A percentile compares a stretch with the other conserved stretches of the same genome.
Evolutionary conservation across 495 filamentous ascomycete species (phyloP).

Genomic region (Aspergillus hancockii): DNA sequence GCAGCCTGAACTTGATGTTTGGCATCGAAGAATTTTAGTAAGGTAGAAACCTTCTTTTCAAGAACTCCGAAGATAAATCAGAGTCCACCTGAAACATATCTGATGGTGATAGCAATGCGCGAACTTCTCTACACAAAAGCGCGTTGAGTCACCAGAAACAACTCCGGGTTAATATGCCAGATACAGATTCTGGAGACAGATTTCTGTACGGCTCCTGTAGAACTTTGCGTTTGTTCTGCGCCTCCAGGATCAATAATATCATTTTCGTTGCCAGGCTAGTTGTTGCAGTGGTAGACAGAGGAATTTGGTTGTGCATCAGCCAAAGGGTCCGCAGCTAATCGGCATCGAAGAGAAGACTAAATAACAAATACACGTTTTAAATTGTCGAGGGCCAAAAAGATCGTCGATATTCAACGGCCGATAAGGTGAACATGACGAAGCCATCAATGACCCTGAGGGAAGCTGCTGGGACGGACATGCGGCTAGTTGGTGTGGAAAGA

Average conservation of each 20-base stretch:
- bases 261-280: conserved; percentile 40
- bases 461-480: conserved; percentile 7
- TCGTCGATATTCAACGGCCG: conserved; percentile 45
- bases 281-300: conserved; percentile 37
- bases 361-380: conserved; percentile 50
- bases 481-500: neutral
- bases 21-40: neutral
- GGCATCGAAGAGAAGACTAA: conserved; percentile 51
- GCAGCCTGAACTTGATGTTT: neutral
- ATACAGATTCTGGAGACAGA: conserved; percentile 50
- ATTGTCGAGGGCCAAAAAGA: conserved; percentile 51
- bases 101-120: conserved; percentile 31
- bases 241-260: conserved; percentile 44
- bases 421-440: conserved; percentile 36
- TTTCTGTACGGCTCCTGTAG: conserved; percentile 32
- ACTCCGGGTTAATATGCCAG: conserved; percentile 40
- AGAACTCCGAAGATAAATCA: neutral
- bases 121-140: conserved; percentile 44
- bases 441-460: conserved; percentile 5
- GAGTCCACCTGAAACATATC: conserved; percentile 36
- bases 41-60: too few relatives aligned
- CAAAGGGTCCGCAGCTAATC: conserved; percentile 50
- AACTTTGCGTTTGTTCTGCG: conserved; percentile 40
- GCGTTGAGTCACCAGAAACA: conserved; percentile 45
- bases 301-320: conserved; percentile 16